Base-by-base conservation (phyloP, 345 rosid species). In the Gossypium stocksii region DNA sequence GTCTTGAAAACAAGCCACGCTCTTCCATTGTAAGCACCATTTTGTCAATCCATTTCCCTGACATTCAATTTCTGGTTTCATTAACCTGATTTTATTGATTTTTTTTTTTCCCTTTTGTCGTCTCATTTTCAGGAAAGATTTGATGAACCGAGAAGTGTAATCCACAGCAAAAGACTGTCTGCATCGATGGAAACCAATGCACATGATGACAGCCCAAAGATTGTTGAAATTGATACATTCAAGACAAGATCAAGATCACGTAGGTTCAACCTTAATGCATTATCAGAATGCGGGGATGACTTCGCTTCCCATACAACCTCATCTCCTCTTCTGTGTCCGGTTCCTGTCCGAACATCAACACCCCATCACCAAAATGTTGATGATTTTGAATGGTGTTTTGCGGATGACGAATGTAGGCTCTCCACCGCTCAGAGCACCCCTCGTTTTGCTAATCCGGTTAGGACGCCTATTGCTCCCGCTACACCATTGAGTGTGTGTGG, bases 391-490 rank as follows among this genome's bases (percentile, higher is more conserved):
- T 85, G 90, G 89, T 53, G 85, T 44, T 76, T 82, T 51, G 75
- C 81, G 0, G 80, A 76, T 0, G 90, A 59, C 12, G 63, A 59
- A 76, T 81, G 80, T 66, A 87, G 79, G 77, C 84, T 74, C 76
- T 78, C 88, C 0, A 84, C 86, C 0, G 81, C 83, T 0, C 89
- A 90, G 6, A 88, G 77, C 87, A 90, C 97, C 1, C 97, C 97
- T 0, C 87, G 96, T 19, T 82, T 89, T 17, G 58, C 70, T 2
- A 70, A 66, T 17, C 73, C 83, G 0, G 69, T 29, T 9, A 20
- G 54, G 54, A 53, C 20, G 22, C 64, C 72, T 7, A 75, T 49
- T 23, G 82, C 73, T 7, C 74, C 78, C 48, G 57, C 81, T 1
- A 82, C 91, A n/a, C 83, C 10, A 86, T 19, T 73, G 70, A 89